Conservation (phyloP, 805 yeast genomes). For the Barnettozyma sucrosica region DNA sequence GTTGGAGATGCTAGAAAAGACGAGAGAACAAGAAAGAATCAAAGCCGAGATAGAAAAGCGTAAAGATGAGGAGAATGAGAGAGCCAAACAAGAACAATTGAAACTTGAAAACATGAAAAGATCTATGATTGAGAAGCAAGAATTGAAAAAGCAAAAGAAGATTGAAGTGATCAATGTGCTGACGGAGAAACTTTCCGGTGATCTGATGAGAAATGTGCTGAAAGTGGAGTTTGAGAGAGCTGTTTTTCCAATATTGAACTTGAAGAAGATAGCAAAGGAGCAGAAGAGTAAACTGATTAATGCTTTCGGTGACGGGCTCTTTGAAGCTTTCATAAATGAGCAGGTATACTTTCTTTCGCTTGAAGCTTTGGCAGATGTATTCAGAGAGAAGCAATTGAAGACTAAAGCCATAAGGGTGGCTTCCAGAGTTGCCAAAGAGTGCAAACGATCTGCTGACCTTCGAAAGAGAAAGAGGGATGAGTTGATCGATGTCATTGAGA, state of each 20-base stretch:
- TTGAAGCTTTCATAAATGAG: slow-evolving; percentile 56
- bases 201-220: slow-evolving; percentile 17
- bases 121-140: slow-evolving; percentile 15
- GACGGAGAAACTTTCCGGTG: not conserved
- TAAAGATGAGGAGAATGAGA: slow-evolving; percentile 7
- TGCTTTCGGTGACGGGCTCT: slow-evolving; percentile 45
- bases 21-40: slow-evolving; percentile 1
- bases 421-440: slow-evolving; percentile 21
- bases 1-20: not conserved
- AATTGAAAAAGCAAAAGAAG: slow-evolving; percentile 12
- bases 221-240: slow-evolving; percentile 17
- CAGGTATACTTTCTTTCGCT: slow-evolving; percentile 38
- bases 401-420: slow-evolving; percentile 29
- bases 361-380: slow-evolving; percentile 40
- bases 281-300: slow-evolving; percentile 29
- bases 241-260: slow-evolving; percentile 10
- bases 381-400: slow-evolving; percentile 31
- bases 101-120: slow-evolving; percentile 13
- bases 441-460: slow-evolving; percentile 23
- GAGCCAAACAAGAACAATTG: slow-evolving; percentile 9
- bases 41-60: slow-evolving; percentile 2
- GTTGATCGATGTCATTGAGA: slow-evolving; percentile 27
- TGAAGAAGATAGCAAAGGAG: slow-evolving; percentile 11
- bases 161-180: slow-evolving; percentile 13
- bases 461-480: slow-evolving; percentile 38